A percentile compares a stretch with the other conserved stretches of the same genome.
Conservation (phyloP, 2,329 filamentous ascomycete genomes). For the Trichoderma simmonsii region DNA sequence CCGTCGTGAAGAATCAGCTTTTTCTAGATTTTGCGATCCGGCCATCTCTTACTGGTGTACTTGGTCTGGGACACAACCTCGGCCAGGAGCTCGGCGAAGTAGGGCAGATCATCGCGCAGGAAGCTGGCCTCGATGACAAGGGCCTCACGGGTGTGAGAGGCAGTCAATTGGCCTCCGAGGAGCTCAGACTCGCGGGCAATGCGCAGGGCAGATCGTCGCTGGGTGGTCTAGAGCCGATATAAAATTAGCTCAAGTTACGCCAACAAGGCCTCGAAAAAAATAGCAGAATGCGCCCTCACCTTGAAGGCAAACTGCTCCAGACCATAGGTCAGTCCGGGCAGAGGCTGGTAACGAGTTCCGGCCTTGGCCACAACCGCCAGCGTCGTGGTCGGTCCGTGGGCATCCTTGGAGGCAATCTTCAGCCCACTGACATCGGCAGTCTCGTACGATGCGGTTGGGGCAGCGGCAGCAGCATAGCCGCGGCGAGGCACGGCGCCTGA, state of each 20-base stretch:
- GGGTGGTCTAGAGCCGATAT: slow-evolving; percentile 63
- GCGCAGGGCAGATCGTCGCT: slow-evolving; percentile 82
- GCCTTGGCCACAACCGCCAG: slow-evolving; percentile 91
- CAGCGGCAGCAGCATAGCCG: slow-evolving; percentile 54
- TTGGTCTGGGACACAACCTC: slow-evolving; percentile 88
- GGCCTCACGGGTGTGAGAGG: slow-evolving; percentile 90
- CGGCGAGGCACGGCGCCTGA: slow-evolving; percentile 56
- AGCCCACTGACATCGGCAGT: slow-evolving; percentile 80
- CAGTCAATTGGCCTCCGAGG: slow-evolving; percentile 81
- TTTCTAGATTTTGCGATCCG: slow-evolving; percentile 20
- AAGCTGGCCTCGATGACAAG: slow-evolving; percentile 92
- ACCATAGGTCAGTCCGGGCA: slow-evolving; percentile 84
- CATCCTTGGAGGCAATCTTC: slow-evolving; percentile 89
- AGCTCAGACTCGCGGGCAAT: slow-evolving; percentile 95
- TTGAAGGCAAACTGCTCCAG: slow-evolving; percentile 97
- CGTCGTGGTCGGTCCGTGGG: slow-evolving; percentile 83
- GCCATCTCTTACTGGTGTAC: slow-evolving; percentile 63
- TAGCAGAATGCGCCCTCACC: slow-evolving; percentile 47
- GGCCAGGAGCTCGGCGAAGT: slow-evolving; percentile 92
- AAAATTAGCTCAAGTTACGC: slow-evolving; percentile 46
- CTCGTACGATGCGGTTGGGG: slow-evolving; percentile 77
- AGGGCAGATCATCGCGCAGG: slow-evolving; percentile 90
- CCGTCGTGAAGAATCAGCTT: neutral
- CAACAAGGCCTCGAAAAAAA: slow-evolving; percentile 12
- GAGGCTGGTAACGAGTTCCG: slow-evolving; percentile 86